Conservation (phyloP, 1,139 yeast species). For the Pneumocystis jirovecii region DNA sequence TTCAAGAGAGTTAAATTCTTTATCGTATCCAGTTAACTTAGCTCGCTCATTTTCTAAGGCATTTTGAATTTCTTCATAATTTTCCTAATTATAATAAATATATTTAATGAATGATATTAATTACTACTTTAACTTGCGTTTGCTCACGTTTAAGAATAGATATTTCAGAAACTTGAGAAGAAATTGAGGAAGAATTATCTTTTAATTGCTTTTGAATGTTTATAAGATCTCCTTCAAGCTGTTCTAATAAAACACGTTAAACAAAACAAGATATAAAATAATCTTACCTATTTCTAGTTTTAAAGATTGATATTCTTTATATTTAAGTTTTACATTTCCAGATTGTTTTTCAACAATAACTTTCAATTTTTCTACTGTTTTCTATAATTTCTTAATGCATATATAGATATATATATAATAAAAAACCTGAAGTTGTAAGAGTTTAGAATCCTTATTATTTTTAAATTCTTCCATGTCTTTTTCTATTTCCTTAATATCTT, state of each 20-base stretch:
- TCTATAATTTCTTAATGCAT: constrained; percentile 21
- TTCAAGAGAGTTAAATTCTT: constrained; percentile 57
- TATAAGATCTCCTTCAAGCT: constrained; percentile 42
- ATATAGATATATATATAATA: background rate
- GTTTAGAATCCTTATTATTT: constrained; percentile 63
- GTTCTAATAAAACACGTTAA: constrained; percentile 31
- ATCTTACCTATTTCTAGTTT: constrained; percentile 38
- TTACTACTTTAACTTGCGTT: constrained; percentile 4
- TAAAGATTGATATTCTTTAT: constrained; percentile 45
- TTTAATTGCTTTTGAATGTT: constrained; percentile 20
- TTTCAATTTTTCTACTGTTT: constrained; percentile 35
- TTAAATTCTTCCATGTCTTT: constrained; percentile 72
- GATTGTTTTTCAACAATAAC: constrained; percentile 31
- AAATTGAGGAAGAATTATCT: constrained; percentile 5
- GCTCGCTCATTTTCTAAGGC: constrained; percentile 49
- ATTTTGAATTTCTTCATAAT: constrained; percentile 15
- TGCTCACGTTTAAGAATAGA: constrained; percentile 10
- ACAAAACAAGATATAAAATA: background rate
- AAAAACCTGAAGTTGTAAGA: constrained; percentile 37
- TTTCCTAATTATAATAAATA: constrained; percentile 8
- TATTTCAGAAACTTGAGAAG: constrained; percentile 4
- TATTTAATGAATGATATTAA: constrained; percentile 8
- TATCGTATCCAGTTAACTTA: constrained; percentile 54
- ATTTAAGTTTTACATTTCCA: constrained; percentile 31
- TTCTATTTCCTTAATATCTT: constrained; percentile 33